Base-by-base conservation (phyloP, 148 eudicot species). In the Nyssa sinensis region DNA sequence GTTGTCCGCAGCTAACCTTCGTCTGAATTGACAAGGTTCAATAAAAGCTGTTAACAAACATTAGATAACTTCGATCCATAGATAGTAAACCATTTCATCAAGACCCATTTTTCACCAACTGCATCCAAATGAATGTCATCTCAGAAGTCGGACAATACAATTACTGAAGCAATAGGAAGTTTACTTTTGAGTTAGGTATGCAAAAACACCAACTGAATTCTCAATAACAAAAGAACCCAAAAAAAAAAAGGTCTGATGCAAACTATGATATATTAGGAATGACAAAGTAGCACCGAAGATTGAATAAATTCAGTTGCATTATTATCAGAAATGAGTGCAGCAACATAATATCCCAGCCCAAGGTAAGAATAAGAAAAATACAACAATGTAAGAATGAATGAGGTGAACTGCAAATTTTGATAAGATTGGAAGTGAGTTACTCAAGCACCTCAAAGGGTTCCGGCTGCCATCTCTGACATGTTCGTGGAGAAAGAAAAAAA, bases 1-100 rank as follows among this genome's bases (percentile, higher is more conserved):
- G 67, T 65, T 79, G 25, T 90, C 95, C 4, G 72, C 61, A 76
- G 85, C 86, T 82, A 84, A 21, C 75, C 95, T 86, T 64, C 95
- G 88, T 74, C 97, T 90, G 85, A 72, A 75, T 44, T 61, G 41
- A 60, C 21, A 75, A 74, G 39, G 65, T 73, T 41, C 74, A 76
- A 67, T 34, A 10, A 39, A 68, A 58, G 63, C 35, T 62, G 57
- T 77, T 65, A 75, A 55, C 37, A 37, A 16, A 27, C 27, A 37
- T 25, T 35, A 19, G 51, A 60, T 7, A 34, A 25, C 14, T n/a
- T 17, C 16, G 53, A n/a, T n/a, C n/a, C n/a, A n/a, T 44, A 33
- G 10, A n/a, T 24, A 34, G 13, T 25, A 2, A 71, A 25, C 65
- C 64, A 57, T 12, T 21, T 70, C 64, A 33, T 53, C 39, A 70